Conservation (phyloP, 1,284 basidiomycete species). For the Rhodotorula glutinis region DNA sequence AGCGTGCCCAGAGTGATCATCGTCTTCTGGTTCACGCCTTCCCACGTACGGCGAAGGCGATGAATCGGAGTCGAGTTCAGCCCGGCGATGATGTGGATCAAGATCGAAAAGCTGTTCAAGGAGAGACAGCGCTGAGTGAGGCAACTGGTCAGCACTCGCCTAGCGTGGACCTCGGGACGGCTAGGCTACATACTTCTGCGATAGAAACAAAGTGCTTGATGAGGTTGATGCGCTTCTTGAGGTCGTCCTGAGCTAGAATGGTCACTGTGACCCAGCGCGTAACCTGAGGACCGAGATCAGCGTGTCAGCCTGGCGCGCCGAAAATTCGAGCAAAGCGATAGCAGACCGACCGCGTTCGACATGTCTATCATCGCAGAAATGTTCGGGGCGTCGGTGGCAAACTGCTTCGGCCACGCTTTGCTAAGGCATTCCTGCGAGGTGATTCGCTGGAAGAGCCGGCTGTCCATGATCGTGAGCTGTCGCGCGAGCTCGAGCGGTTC, state of each 20-base stretch:
- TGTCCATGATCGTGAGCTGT: conserved; percentile 91
- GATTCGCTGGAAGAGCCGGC: conserved; percentile 80
- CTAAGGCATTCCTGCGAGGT: conserved; percentile 84
- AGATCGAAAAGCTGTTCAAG: conserved; percentile 90
- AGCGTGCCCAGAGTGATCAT: conserved; percentile 38
- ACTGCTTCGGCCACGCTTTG: conserved; percentile 50
- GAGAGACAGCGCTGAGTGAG: conserved; percentile 72
- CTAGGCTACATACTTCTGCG: conserved; percentile 69
- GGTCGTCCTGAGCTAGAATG: conserved; percentile 79
- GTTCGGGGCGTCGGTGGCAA: conserved; percentile 56
- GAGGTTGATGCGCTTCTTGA: conserved; percentile 71
- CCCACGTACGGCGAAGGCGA: conserved; percentile 92
- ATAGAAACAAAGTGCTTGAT: conserved; percentile 91
- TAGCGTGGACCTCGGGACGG: neutral
- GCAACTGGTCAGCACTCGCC: conserved; percentile 23
- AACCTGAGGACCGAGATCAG: conserved; percentile 29
- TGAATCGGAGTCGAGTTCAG: conserved; percentile 91
- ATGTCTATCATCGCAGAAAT: conserved; percentile 88
- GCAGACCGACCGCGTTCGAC: conserved; percentile 68
- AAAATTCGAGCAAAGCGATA: neutral
- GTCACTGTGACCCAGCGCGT: conserved; percentile 95
- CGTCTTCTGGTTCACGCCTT: conserved; percentile 67
- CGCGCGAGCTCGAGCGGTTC: conserved; percentile 88
- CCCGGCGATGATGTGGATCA: conserved; percentile 93
- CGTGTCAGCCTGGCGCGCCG: neutral